Base-by-base conservation (phyloP, 83 land plant genomes). In the Thuja plicata region DNA sequence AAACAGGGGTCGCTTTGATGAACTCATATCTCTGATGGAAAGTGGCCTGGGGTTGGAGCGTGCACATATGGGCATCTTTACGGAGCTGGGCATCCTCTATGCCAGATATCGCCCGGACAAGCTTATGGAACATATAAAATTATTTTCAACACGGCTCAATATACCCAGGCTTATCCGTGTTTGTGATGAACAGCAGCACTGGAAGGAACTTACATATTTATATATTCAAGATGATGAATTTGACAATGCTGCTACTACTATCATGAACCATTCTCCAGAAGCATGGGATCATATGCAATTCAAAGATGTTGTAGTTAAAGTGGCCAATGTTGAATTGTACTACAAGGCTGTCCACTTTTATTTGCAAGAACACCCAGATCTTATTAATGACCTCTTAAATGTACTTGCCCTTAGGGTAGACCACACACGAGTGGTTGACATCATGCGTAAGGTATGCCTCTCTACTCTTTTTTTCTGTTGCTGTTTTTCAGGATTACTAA, bases 201-300 rank as follows among this genome's bases (percentile, higher is more conserved):
- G 99, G 99, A 94, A 98, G 88, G 99, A 98, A 89, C 95, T 98
- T 48, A 98, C 99, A 38, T 98, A 96, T 88, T 80, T 98, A 85
- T 97, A 98, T 79, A 98, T 97, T 55, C 99, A 98, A 85, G 97
- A 98, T 93, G 99, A 98, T 91, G 99, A 98, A 90, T 98, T 90
- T 92, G 99, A 98, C 87, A 98, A 98, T 94, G 99, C 99, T 76
- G 99, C 99, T 24, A 92, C 99, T 1, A 98, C 99, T 5, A 94
- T 98, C 15, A 98, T 98, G 99, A 96, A 94, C 85, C 99, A 98
- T 90, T 98, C 99, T 76, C 99, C 99, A 48, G 99, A 97, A 86
- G 99, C 99, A 50, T 98, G 99, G 99, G 99, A 98, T 54, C 99
- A 98, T 85, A 98, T 97, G 99, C 99, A 98, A 91, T 98, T 98